Evolutionary conservation across 352 stramenopile species (phyloP), one percentile per base, ranked within the genome.

Genomic region (Phytophthora tubulina): DNA sequence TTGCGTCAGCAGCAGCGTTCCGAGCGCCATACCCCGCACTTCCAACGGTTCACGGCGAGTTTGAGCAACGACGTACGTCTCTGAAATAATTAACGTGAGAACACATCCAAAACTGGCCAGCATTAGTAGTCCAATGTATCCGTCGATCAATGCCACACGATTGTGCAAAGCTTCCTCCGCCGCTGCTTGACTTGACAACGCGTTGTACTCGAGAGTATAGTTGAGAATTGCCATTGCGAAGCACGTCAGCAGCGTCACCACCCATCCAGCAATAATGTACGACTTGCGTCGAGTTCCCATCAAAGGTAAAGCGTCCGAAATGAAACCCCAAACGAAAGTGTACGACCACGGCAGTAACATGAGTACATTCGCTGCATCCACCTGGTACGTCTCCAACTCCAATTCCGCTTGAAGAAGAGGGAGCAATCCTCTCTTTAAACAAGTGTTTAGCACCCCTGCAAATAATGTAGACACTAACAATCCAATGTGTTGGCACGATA

Each of bases 21-120:
- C 84, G 6, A 88, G 45, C 6, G 84, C 70, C 6, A 62, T 49
- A 3, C 83, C 83, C 11, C 81, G 72, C 7, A 70, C 32, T n/a
- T 39, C 41, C 2, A 85, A 30, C 0, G 58, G 42, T 46, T 91
- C 83, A 6, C 80, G 79, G 35, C 84, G 83, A n/a, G 79, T 88
- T 67, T 88, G 83, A 3, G 78, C 76, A 27, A 93, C 69, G 3
- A 90, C 70, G 60, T 92, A 89, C 32, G 84, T 79, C 56, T 92
- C 78, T 6, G 62, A 69, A 27, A 86, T 84, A 21, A 88, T 49
- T 48, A 92, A 57, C 31, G 70, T 76, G 15, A 92, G 55, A 38
- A 89, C 78, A 21, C 73, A 66, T 9, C 84, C 82, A 41, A 90
- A 87, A 50, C 71, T 86, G 21, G 82, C 77, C 10, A 85, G n/a